phyloP scores from a whole-genome alignment of 202 grass and related monocot species.

The Saccharum hybrid region DNA sequence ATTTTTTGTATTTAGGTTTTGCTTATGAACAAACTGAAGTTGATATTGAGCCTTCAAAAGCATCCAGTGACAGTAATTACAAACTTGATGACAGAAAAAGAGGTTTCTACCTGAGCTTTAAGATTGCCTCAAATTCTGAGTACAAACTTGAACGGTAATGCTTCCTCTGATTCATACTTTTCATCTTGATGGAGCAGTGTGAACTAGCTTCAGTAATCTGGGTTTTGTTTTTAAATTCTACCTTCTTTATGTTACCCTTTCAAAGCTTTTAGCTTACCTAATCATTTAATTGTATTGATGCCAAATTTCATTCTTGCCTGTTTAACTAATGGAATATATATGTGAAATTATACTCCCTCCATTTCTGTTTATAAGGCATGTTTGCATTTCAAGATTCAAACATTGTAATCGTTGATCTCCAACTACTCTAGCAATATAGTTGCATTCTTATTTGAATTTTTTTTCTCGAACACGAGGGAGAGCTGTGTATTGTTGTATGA shows the following conservation, averaged over 20 bases:
- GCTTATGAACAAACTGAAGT: conserved; percentile 89
- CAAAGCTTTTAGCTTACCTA: conserved; percentile 25
- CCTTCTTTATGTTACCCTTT: not conserved
- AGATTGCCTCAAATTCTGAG: conserved; percentile 76
- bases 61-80: conserved; percentile 53
- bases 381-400: not conserved
- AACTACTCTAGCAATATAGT: conserved; percentile 1
- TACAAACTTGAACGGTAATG: conserved; percentile 84
- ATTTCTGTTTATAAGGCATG: not conserved
- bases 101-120: conserved; percentile 74
- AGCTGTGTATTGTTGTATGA: not conserved
- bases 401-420: not conserved
- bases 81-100: conserved; percentile 73
- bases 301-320: conserved; percentile 4
- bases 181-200: conserved; percentile 1
- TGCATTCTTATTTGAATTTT: not conserved
- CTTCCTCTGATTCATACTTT: conserved; percentile 32
- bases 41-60: conserved; percentile 77
- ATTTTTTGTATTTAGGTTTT: conserved; percentile 65
- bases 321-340: not conserved
- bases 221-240: no score
- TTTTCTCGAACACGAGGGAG: not conserved
- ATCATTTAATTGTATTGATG: not conserved
- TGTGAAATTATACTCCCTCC: not conserved
- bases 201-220: not conserved